A percentile compares a stretch with the other conserved stretches of the same genome.
These are phyloP conservation scores for Chamaenerion angustifolium DNA, from an alignment of 345 rosid species.

Conservation along the genomic window DNA sequence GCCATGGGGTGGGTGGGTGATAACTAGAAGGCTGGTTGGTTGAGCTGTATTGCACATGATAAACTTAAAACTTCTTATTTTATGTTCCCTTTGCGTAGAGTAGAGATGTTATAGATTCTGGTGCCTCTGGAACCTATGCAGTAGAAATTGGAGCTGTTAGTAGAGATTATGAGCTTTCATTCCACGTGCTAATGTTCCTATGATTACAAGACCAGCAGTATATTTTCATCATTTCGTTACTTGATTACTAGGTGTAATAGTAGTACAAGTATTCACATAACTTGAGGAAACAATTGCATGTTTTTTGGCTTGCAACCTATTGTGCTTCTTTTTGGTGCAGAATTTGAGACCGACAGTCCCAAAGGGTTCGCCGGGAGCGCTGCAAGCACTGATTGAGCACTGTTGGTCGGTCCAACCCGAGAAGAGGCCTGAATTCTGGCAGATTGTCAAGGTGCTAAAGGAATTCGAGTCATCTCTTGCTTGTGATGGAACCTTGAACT, in stretches of 20 bases:
- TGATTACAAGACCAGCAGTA: too few relatives aligned
- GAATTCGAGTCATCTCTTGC: constrained; percentile 52
- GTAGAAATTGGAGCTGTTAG: too few relatives aligned
- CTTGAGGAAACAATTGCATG: background rate
- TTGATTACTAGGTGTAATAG: background rate
- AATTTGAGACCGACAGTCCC: constrained; percentile 77
- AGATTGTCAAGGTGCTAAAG: constrained; percentile 79
- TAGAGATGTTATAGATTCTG: too few relatives aligned
- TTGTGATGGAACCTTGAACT: constrained; percentile 54
- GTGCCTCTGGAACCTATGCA: too few relatives aligned
- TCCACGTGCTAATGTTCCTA: too few relatives aligned
- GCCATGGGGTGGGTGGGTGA: too few relatives aligned
- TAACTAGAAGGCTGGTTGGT: too few relatives aligned
- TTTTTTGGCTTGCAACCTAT: background rate
- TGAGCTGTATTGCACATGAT: too few relatives aligned
- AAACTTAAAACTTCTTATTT: too few relatives aligned
- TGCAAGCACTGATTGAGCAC: constrained; percentile 80
- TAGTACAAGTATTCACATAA: background rate
- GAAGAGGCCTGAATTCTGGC: constrained; percentile 93
- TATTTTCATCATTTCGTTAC: too few relatives aligned
- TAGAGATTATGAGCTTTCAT: too few relatives aligned
- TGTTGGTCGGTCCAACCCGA: constrained; percentile 86
- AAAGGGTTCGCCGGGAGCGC: constrained; percentile 47
- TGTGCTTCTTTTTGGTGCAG: constrained; percentile 26
- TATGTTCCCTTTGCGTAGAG: too few relatives aligned